Evolutionary conservation across 164 flowering plant genomes (phyloP).

Genomic region (Warburgia ugandensis): DNA sequence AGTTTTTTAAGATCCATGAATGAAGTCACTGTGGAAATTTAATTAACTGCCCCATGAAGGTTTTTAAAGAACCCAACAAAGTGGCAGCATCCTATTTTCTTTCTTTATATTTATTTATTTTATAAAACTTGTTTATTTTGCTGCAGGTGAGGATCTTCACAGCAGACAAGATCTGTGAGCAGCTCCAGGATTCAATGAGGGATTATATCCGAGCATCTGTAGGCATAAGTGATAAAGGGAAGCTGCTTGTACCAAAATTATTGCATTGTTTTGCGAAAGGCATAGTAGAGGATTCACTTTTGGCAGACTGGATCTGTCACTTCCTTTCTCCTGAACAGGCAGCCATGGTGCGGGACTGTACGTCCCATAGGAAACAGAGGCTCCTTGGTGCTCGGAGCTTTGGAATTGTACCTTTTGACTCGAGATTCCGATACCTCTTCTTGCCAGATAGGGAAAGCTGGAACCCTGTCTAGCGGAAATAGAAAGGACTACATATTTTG

Average conservation of each 20-base stretch:
- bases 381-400: slow-evolving; percentile 30
- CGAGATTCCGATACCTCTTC: slow-evolving; percentile 39
- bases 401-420: slow-evolving; percentile 31
- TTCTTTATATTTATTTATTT: not conserved
- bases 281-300: slow-evolving; percentile 26
- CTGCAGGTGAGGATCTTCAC: slow-evolving; percentile 30
- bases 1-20: too few species aligned
- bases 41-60: not conserved
- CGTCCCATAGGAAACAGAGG: slow-evolving; percentile 19
- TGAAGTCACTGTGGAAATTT: too few species aligned
- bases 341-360: slow-evolving; percentile 23
- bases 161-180: slow-evolving; percentile 26
- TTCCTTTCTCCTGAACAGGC: slow-evolving; percentile 38
- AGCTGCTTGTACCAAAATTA: slow-evolving; percentile 34
- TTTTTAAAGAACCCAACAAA: too few species aligned
- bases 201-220: slow-evolving; percentile 44
- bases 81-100: not conserved
- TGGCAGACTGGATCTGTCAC: slow-evolving; percentile 36
- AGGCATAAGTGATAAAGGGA: slow-evolving; percentile 32
- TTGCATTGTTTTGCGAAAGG: slow-evolving; percentile 32
- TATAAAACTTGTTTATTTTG: not conserved
- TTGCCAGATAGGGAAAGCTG: slow-evolving; percentile 14
- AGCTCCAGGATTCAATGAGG: slow-evolving; percentile 24
- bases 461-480: too few species aligned
- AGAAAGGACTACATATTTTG: too few species aligned